These are phyloP conservation scores for Coemansia sp. DNA, from an alignment of 192 early-diverging fungal genomes.

Conservation along the genomic window DNA sequence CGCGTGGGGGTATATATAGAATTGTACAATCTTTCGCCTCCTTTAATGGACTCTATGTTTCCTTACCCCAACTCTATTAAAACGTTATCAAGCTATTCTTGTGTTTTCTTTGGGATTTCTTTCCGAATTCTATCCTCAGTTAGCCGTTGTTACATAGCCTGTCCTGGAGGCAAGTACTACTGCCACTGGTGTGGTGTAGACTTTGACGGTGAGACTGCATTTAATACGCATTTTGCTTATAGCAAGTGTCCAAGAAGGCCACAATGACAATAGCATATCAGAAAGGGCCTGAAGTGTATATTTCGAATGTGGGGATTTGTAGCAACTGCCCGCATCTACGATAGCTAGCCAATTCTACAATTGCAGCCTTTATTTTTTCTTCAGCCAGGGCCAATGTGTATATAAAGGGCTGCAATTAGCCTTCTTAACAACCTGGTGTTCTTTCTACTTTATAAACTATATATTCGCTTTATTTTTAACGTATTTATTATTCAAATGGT, in stretches of 20 bases:
- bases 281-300: no score
- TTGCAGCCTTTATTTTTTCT: no score
- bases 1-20: no score
- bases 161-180: constrained; percentile 1
- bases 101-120: not conserved
- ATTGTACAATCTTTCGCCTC: no score
- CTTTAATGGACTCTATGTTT: not conserved
- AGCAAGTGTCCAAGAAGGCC: not conserved
- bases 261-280: not conserved
- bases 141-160: not conserved
- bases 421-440: not conserved
- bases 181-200: not conserved
- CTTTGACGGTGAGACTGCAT: not conserved
- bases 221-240: not conserved
- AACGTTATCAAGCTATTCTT: not conserved
- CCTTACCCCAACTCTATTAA: not conserved
- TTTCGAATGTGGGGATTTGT: not conserved
- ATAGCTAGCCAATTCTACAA: not conserved
- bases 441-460: not conserved
- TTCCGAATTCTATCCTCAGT: not conserved
- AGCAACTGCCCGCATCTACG: not conserved
- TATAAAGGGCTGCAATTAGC: not conserved
- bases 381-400: not conserved
- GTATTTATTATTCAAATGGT: not conserved
- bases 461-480: not conserved